Conservation (phyloP, 2,329 filamentous ascomycete genomes). For the Phialocephala sp. region DNA sequence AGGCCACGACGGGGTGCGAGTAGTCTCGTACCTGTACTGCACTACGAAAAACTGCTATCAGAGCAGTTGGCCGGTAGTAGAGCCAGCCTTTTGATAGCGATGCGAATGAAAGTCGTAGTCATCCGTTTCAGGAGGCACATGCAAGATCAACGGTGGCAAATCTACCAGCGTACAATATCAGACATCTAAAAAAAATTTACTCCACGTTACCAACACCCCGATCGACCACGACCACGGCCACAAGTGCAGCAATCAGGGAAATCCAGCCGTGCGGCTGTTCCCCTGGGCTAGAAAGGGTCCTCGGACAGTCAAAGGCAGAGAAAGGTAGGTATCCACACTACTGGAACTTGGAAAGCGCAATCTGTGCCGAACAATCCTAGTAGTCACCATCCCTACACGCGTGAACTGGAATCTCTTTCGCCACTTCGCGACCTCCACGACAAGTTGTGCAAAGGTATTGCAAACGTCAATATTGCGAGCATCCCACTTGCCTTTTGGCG, state of each 20-base stretch:
- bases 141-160: background rate
- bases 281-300: background rate
- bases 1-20: too few species aligned
- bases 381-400: background rate
- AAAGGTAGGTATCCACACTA: background rate
- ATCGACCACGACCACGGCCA: background rate
- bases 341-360: background rate
- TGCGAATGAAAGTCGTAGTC: background rate
- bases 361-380: background rate
- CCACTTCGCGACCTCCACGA: conserved; percentile 5
- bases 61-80: background rate
- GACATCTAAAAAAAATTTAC: background rate
- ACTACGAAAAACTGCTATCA: too few species aligned
- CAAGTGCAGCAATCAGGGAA: background rate
- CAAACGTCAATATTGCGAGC: background rate
- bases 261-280: background rate
- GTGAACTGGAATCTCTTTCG: background rate
- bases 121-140: background rate
- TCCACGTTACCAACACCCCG: background rate
- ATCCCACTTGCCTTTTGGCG: background rate
- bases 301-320: background rate
- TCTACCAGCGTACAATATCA: background rate
- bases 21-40: too few species aligned
- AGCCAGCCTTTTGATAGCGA: background rate
- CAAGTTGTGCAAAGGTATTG: background rate